Evolutionary conservation across 1,284 basidiomycete species (phyloP).

Genomic region (Naganishia sp.): DNA sequence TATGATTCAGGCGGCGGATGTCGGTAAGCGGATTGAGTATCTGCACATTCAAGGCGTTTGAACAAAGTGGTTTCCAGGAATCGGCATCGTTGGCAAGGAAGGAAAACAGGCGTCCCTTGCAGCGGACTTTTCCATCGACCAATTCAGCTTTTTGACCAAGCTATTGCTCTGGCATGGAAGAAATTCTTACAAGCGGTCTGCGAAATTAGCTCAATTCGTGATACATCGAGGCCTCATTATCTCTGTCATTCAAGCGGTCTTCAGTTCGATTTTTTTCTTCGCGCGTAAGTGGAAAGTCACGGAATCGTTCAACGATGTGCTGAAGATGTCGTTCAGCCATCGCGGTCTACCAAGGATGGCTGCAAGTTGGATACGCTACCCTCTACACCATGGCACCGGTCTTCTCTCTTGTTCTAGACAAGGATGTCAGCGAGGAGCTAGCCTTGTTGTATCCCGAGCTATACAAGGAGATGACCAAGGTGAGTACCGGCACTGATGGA

Average conservation of each 20-base stretch:
- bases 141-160: slow-evolving; percentile 93
- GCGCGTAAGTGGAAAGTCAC: slow-evolving; percentile 60
- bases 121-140: slow-evolving; percentile 95
- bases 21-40: slow-evolving; percentile 64
- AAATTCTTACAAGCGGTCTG: slow-evolving; percentile 96
- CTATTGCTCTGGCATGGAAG: slow-evolving; percentile 85
- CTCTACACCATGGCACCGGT: slow-evolving; percentile 98
- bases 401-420: slow-evolving; percentile 92
- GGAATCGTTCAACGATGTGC: background rate
- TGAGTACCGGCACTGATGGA: slow-evolving; percentile 44
- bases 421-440: slow-evolving; percentile 93
- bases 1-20: slow-evolving; percentile 96
- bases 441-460: slow-evolving; percentile 95
- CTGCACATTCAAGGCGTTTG: background rate
- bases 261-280: slow-evolving; percentile 97
- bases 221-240: slow-evolving; percentile 98
- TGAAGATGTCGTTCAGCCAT: slow-evolving; percentile 60
- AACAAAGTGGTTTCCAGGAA: slow-evolving; percentile 59
- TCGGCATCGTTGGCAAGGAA: slow-evolving; percentile 98
- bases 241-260: slow-evolving; percentile 95
- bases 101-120: slow-evolving; percentile 97
- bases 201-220: slow-evolving; percentile 97
- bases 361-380: slow-evolving; percentile 97
- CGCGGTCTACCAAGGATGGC: slow-evolving; percentile 95
- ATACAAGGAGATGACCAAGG: slow-evolving; percentile 96